These are phyloP conservation scores for Skeletonema costatum DNA, from an alignment of 108 stramenopile genomes.

Conservation along the genomic window DNA sequence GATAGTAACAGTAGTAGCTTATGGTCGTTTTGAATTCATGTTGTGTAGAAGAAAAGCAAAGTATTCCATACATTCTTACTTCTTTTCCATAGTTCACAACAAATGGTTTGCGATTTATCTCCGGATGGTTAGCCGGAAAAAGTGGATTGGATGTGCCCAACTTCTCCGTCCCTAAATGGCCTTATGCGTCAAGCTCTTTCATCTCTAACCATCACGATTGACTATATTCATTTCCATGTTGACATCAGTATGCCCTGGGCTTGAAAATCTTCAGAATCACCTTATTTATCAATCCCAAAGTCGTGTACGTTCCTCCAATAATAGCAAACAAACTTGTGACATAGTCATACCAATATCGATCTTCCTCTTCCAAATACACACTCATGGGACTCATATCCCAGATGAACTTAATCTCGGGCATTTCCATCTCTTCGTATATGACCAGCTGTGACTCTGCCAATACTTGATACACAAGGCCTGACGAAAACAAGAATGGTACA, in stretches of 20 bases:
- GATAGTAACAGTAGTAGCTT: background rate
- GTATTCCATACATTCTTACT: background rate
- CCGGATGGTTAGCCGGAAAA: background rate
- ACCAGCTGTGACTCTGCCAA: constrained; percentile 91
- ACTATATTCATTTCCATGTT: background rate
- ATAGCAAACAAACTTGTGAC: constrained; percentile 95
- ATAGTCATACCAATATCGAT: constrained; percentile 96
- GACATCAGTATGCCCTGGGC: constrained; percentile 79
- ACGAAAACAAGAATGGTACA: constrained; percentile 67
- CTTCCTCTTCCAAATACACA: constrained; percentile 85
- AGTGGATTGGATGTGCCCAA: background rate
- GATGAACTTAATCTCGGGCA: constrained; percentile 90
- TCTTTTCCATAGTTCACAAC: background rate
- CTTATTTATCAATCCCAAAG: constrained; percentile 94
- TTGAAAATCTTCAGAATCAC: constrained; percentile 95
- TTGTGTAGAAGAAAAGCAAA: background rate
- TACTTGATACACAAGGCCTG: constrained; percentile 73
- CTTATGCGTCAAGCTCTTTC: background rate
- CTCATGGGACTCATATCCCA: constrained; percentile 95
- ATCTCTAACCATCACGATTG: background rate
- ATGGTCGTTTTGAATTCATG: too few species aligned
- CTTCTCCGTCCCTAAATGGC: background rate
- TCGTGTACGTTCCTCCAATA: constrained; percentile 98
- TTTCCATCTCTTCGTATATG: constrained; percentile 81
- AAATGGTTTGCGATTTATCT: background rate